Base-by-base conservation (phyloP, 495 filamentous ascomycete species). In the Talaromyces ruber region DNA sequence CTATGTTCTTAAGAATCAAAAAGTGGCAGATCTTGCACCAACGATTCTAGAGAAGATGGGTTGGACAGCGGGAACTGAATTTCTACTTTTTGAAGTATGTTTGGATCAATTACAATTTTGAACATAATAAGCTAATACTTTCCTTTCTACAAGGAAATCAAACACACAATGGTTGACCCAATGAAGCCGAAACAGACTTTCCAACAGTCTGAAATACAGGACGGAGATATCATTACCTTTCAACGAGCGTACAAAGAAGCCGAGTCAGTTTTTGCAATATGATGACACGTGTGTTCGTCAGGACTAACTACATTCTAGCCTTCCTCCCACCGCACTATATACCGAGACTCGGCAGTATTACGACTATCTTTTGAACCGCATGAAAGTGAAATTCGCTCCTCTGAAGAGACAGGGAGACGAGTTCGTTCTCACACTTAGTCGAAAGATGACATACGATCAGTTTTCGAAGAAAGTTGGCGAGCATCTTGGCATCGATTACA, bases 201-300 rank as follows among this genome's bases (percentile, higher is more conserved):
- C 62, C 86, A 89, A 54, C 86, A 90, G 59, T 92, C 93, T 2
- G 94, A 99, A 71, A 90, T 99, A 47, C 93, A 97, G 68, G 93
- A 98, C 69, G 94, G 94, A 45, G 94, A 99, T 70, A 97, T 99
- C 66, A 84, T 99, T 30, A 96, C 92, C 65, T 97, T 98, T 76
- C 93, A 97, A 72, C 82, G 81, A 61, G 67, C 79, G 14, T 70
- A 85, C 32, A 81, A 80, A 63, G 87, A 90, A 21, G 81, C 85
- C 43, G 87, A 90, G 72, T 77, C 66, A 62, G 75, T 71, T 11
- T 53, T 43, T 55, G 37, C 22, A 25, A 14, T 58, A 55, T 60
- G 68, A 62, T 24, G 22, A 2, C 22, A 25, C 16, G 64, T 24
- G 39, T 6, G 25, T 45, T 64, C 4, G 18, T 22, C 47, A 50